Evolutionary conservation across 495 filamentous ascomycete genomes (phyloP).

Genomic region (Daldinia grandis): DNA sequence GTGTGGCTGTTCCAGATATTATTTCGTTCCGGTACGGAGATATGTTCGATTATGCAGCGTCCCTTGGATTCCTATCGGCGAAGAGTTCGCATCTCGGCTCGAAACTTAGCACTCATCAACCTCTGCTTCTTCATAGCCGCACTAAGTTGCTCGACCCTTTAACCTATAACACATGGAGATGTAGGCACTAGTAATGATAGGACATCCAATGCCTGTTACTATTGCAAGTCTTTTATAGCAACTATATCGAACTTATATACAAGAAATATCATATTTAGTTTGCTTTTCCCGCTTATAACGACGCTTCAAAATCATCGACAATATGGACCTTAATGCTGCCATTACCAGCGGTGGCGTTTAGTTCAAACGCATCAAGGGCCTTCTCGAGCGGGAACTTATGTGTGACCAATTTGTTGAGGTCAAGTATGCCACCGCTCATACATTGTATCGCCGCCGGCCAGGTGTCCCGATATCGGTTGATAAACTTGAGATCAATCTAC

Average conservation of each 20-base stretch:
- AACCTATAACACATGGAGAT: constrained; percentile 8
- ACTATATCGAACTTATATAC: constrained; percentile 24
- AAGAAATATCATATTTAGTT: background rate
- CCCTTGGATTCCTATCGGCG: constrained; percentile 1
- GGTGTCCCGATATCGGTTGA: constrained; percentile 70
- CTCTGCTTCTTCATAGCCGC: constrained; percentile 19
- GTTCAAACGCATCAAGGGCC: constrained; percentile 63
- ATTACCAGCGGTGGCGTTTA: constrained; percentile 57
- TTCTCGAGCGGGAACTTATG: constrained; percentile 65
- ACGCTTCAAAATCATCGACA: constrained; percentile 58
- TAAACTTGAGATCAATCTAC: constrained; percentile 70
- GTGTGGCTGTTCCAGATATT: constrained; percentile 4
- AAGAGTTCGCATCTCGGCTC: constrained; percentile 12
- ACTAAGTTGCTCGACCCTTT: background rate
- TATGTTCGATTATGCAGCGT: constrained; percentile 24
- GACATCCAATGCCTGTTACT: background rate
- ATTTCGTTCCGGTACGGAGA: constrained; percentile 16
- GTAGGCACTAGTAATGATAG: constrained; percentile 1
- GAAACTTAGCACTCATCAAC: constrained; percentile 4
- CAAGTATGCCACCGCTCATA: constrained; percentile 60
- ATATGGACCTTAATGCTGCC: constrained; percentile 69
- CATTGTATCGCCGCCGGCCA: constrained; percentile 66
- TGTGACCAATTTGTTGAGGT: constrained; percentile 60
- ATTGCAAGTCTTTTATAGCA: background rate
- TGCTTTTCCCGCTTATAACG: constrained; percentile 18